Base-by-base conservation (phyloP, 192 early-diverging fungal species). In the Kickxella alabastrina region DNA sequence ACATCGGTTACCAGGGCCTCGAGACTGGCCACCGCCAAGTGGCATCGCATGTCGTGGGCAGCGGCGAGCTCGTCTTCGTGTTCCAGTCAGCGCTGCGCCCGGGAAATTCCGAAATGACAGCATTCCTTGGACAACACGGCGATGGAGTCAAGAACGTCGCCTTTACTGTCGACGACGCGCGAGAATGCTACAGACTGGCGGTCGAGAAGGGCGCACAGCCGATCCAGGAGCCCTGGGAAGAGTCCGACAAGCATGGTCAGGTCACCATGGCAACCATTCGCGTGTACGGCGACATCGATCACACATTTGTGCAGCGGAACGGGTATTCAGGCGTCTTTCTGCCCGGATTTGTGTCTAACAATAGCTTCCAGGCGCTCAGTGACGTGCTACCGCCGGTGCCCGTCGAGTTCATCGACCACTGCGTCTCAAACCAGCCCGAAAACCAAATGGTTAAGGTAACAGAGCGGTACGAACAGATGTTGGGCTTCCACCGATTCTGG, bases 401-500 rank as follows among this genome's bases (percentile, higher is more conserved):
- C 1, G 65, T 96, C 14, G 47, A 68, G 40, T 80, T 81, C 50
- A 85, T 98, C 60, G 95, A 96, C 68, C 95, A 98, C 79, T 88
- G 91, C 49, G 95, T 98, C 36, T 90, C 87, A 10, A 98, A 96
- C 80, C 93, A 96, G 65, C 92, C 93, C 52, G 92, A 93, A 59
- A 72, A 83, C 77, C 79, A 88, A 78, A 95, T 98, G 93, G 65
- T 83, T 24, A 59, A 81, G 52, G 83, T 89, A 49, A 88, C 86
- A 68, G 85, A 93, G 54, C 78, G 86, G 53, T 95, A 98, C 75
- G 92, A 95, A 77, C 77, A 84, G 46, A 77, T 83, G 49, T 83
- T 98, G n/a, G 92, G 88, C 51, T 98, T 96, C 84, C 93, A 93
- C 78, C 84, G 93, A 37, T 98, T 97, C 87, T 96, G 92, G 92